Conservation (phyloP, 108 stramenopile genomes). For the Conticribra guillardii region DNA sequence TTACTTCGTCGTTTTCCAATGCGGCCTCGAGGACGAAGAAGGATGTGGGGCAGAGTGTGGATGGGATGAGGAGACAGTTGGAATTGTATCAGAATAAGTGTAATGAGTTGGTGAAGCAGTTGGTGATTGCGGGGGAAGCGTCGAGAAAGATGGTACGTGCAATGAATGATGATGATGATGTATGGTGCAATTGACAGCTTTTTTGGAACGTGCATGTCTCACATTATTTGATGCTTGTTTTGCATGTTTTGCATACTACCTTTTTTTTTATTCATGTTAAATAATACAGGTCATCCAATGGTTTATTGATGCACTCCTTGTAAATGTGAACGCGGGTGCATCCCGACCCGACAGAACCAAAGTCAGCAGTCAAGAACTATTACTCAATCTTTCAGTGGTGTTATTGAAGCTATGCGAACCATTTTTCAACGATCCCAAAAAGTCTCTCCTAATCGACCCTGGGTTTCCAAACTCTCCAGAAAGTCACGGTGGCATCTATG, state of each 20-base stretch:
- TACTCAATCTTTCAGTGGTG: constrained; percentile 70
- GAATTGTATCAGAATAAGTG: constrained; percentile 68
- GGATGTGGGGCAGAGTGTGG: constrained; percentile 55
- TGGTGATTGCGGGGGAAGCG: constrained; percentile 75
- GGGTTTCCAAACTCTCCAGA: constrained; percentile 68
- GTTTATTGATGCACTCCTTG: constrained; percentile 78
- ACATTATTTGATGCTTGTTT: not conserved
- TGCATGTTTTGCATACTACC: not conserved
- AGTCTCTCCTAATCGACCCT: constrained; percentile 73
- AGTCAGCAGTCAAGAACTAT: constrained; percentile 57
- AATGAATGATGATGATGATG: not conserved
- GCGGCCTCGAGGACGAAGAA: constrained; percentile 47
- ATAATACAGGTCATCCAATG: constrained; percentile 64
- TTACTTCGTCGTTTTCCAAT: constrained; percentile 47
- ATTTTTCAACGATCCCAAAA: constrained; percentile 65
- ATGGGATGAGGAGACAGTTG: constrained; percentile 64
- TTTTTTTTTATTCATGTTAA: not conserved
- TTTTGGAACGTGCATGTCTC: not conserved
- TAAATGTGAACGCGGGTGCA: constrained; percentile 78
- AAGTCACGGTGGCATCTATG: constrained; percentile 72
- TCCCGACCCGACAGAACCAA: constrained; percentile 77
- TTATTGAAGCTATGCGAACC: constrained; percentile 86
- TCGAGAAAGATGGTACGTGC: constrained; percentile 54
- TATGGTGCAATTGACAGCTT: not conserved
- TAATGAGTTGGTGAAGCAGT: constrained; percentile 63